Percentiles rank a stretch among this genome's conserved stretches.
Evolutionary conservation across 2,329 filamentous ascomycete species (phyloP).

Genomic region (Xylogone sp.): DNA sequence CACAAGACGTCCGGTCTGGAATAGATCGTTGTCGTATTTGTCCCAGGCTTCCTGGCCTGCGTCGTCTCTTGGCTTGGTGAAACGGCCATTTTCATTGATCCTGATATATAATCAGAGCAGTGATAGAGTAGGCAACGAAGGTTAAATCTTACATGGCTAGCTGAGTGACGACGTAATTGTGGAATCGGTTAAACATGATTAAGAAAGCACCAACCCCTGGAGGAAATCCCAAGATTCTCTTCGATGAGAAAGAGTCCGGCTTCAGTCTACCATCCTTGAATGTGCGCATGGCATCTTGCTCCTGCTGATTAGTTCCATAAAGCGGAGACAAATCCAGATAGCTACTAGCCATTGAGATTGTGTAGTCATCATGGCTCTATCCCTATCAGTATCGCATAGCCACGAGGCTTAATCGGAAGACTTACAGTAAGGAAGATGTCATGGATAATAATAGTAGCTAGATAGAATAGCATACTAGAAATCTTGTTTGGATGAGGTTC

Average conservation of each 20-base stretch:
- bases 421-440: slow-evolving; percentile 59
- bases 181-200: slow-evolving; percentile 70
- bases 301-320: slow-evolving; percentile 60
- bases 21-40: slow-evolving; percentile 73
- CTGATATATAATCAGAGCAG: slow-evolving; percentile 6
- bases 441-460: slow-evolving; percentile 65
- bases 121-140: not conserved
- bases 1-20: slow-evolving; percentile 74
- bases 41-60: slow-evolving; percentile 51
- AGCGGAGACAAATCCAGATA: slow-evolving; percentile 72
- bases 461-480: slow-evolving; percentile 71
- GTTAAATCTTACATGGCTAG: slow-evolving; percentile 48
- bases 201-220: slow-evolving; percentile 68
- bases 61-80: slow-evolving; percentile 57
- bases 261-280: slow-evolving; percentile 70
- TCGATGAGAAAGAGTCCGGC: slow-evolving; percentile 68
- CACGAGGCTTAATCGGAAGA: not conserved
- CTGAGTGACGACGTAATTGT: slow-evolving; percentile 80
- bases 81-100: slow-evolving; percentile 84
- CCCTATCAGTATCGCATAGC: slow-evolving; percentile 1
- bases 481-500: slow-evolving; percentile 67
- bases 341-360: slow-evolving; percentile 64
- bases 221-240: slow-evolving; percentile 65
- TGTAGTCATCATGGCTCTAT: slow-evolving; percentile 53
- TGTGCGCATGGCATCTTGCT: slow-evolving; percentile 49